These are phyloP conservation scores for Eimeria mitis DNA, from an alignment of 169 alveolate species.

Conservation along the genomic window DNA sequence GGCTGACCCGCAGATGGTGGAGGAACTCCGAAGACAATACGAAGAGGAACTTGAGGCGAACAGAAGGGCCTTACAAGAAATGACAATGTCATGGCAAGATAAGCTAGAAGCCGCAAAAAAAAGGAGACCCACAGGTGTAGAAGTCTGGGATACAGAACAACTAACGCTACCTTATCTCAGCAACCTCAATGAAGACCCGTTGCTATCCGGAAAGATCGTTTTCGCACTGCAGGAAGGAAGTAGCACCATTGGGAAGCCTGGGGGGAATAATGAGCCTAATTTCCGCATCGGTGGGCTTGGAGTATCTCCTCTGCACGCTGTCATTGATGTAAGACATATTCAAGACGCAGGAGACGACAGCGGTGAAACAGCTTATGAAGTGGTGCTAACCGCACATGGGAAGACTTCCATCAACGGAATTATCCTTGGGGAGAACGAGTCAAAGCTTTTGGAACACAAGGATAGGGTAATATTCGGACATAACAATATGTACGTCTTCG, in stretches of 20 bases:
- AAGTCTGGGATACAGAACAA: constrained; percentile 82
- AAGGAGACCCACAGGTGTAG: constrained; percentile 83
- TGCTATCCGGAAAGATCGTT: constrained; percentile 88
- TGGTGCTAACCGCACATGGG: constrained; percentile 58
- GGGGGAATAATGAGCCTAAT: constrained; percentile 73
- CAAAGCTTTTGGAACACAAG: constrained; percentile 5
- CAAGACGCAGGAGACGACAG: background rate
- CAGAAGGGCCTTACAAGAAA: constrained; percentile 84
- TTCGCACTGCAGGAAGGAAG: constrained; percentile 85
- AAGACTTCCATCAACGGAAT: constrained; percentile 78
- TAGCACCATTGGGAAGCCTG: constrained; percentile 90
- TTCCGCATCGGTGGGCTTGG: constrained; percentile 81
- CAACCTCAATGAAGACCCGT: constrained; percentile 94
- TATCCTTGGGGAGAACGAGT: constrained; percentile 23
- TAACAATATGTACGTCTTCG: constrained; percentile 72
- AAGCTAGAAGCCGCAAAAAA: constrained; percentile 72
- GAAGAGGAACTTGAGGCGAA: constrained; percentile 84
- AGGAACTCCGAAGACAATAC: constrained; percentile 74
- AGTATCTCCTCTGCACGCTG: constrained; percentile 44
- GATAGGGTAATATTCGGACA: constrained; percentile 81
- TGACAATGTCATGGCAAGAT: constrained; percentile 84
- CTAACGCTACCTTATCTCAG: constrained; percentile 87
- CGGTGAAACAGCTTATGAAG: constrained; percentile 31
- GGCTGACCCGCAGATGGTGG: constrained; percentile 80
- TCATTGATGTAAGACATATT: background rate